These are phyloP conservation scores for Casuarina glauca DNA, from an alignment of 306 rosid genomes.

Conservation along the genomic window DNA sequence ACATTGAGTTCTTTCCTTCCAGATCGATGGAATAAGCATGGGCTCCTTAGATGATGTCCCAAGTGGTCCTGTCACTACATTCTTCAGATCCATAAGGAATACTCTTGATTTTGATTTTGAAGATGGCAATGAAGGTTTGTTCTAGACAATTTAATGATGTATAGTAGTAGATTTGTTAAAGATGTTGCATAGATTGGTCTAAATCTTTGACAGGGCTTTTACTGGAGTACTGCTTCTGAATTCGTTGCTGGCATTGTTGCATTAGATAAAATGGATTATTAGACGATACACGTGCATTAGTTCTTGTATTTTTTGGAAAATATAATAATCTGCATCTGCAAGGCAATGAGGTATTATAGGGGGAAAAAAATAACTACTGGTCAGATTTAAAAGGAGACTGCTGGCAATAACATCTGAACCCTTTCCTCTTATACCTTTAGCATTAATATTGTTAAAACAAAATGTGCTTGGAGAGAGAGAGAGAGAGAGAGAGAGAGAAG, in stretches of 20 bases:
- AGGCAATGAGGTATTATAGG: not conserved
- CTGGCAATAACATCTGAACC: not conserved
- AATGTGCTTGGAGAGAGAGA: not conserved
- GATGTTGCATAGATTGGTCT: not conserved
- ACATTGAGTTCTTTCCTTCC: slow-evolving; percentile 32
- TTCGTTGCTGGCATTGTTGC: not conserved
- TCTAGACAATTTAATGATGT: slow-evolving; percentile 19
- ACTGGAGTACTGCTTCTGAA: not conserved
- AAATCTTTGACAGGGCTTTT: not conserved
- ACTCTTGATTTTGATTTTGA: slow-evolving; percentile 98
- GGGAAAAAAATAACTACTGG: not conserved
- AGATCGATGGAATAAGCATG: slow-evolving; percentile 74
- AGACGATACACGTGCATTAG: not conserved
- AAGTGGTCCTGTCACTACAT: slow-evolving; percentile 65
- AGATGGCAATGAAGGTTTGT: slow-evolving; percentile 87
- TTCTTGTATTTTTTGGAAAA: not conserved
- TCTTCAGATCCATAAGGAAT: slow-evolving; percentile 84
- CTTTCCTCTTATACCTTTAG: not conserved
- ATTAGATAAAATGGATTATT: not conserved
- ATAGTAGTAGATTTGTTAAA: not conserved
- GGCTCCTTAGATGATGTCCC: slow-evolving; percentile 94
- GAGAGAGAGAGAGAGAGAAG: no score
- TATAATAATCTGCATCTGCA: not conserved
- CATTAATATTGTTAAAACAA: not conserved
- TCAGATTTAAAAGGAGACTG: not conserved